Evolutionary conservation across 306 rosid species (phyloP).

Genomic region (Vigna trinervia): DNA sequence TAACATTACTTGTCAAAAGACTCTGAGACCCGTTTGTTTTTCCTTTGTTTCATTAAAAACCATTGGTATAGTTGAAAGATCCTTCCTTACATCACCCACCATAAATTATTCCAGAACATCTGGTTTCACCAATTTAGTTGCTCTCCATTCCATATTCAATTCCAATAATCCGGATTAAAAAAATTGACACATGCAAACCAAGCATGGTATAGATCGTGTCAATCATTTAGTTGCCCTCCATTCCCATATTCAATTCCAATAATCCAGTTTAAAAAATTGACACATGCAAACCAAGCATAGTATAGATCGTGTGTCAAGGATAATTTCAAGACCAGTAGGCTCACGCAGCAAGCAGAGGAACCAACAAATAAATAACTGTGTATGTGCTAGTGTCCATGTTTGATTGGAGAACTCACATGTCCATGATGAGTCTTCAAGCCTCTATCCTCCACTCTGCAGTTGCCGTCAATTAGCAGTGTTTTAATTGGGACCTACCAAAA

Average conservation of each 20-base stretch:
- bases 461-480: conserved; percentile 88
- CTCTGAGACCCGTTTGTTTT: not conserved
- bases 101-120: conserved; percentile 31
- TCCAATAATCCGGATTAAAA: conserved; percentile 28
- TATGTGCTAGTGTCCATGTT: not conserved
- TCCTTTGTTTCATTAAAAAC: conserved; percentile 18
- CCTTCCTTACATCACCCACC: conserved; percentile 19
- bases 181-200: conserved; percentile 24
- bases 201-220: not conserved
- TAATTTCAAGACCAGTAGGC: conserved; percentile 33
- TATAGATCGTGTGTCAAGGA: conserved; percentile 1
- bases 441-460: conserved; percentile 99
- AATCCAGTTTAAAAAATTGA: conserved; percentile 23
- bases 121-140: conserved; percentile 21
- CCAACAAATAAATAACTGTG: not conserved
- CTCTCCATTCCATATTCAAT: conserved; percentile 12
- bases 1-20: conserved; percentile 17
- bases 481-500: conserved; percentile 84
- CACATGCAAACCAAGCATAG: conserved; percentile 17
- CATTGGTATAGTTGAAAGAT: conserved; percentile 31
- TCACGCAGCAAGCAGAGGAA: not conserved
- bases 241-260: conserved; percentile 13
- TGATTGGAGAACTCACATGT: conserved; percentile 77
- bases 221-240: conserved; percentile 21
- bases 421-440: conserved; percentile 99